These are phyloP conservation scores for Hemileia vastatrix DNA, from an alignment of 1,284 basidiomycete species.

Conservation along the genomic window DNA sequence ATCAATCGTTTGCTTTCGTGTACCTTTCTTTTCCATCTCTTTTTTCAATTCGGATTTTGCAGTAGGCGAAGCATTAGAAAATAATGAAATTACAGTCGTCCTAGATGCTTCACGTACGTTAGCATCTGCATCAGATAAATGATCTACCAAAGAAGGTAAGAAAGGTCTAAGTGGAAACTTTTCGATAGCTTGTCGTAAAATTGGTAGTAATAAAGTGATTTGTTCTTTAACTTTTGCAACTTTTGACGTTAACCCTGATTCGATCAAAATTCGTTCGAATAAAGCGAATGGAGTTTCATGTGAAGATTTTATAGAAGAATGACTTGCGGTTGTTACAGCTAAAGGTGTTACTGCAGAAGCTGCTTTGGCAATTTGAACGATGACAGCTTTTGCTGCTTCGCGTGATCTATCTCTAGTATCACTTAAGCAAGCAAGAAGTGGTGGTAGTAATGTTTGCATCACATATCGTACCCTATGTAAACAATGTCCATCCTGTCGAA, in stretches of 20 bases:
- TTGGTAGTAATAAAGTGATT: no score
- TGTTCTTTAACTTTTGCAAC: no score
- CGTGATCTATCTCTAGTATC: constrained; percentile 53
- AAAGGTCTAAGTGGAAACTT: constrained; percentile 74
- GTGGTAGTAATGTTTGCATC: no score
- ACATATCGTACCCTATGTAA: no score
- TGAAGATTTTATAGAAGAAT: constrained; percentile 22
- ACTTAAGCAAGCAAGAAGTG: no score
- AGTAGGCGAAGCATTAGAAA: constrained; percentile 66
- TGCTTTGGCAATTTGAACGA: constrained; percentile 12
- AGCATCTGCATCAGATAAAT: constrained; percentile 80
- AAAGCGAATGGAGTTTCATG: no score
- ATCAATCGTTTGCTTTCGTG: constrained; percentile 67
- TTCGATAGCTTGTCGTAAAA: constrained; percentile 52
- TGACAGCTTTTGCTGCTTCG: constrained; percentile 63
- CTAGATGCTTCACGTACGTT: constrained; percentile 77
- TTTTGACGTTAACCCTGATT: no score
- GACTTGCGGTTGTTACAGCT: no score
- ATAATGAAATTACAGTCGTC: constrained; percentile 68
- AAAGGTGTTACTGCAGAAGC: neutral
- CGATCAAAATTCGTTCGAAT: constrained; percentile 51
- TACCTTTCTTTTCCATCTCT: constrained; percentile 69
- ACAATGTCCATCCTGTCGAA: constrained; percentile 73
- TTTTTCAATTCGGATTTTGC: constrained; percentile 89
- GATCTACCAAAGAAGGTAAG: constrained; percentile 66